phyloP scores from a whole-genome alignment of 2,329 filamentous ascomycete species.

The Sporothrix brunneoviolacea region DNA sequence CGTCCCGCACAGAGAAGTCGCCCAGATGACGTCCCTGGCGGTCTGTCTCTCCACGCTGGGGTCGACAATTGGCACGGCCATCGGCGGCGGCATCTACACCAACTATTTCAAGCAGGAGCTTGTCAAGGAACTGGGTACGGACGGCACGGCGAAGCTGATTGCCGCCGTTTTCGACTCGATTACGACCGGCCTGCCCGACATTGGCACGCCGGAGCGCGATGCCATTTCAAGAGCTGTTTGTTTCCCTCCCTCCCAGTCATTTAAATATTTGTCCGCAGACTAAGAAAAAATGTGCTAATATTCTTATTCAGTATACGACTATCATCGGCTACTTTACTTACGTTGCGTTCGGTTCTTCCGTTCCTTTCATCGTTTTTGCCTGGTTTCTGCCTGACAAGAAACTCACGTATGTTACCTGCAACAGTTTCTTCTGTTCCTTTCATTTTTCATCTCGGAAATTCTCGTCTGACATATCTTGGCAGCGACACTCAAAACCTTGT shows the following conservation, averaged over 20 bases:
- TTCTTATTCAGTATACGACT: too few species aligned
- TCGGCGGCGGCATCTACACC: slow-evolving; percentile 45
- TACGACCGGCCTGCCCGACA: slow-evolving; percentile 31
- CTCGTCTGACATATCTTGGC: too few species aligned
- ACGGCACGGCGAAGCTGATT: slow-evolving; percentile 26
- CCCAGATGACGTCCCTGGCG: slow-evolving; percentile 41
- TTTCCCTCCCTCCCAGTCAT: too few species aligned
- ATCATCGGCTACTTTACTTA: slow-evolving; percentile 24
- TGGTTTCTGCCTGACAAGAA: slow-evolving; percentile 21
- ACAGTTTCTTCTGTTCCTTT: too few species aligned
- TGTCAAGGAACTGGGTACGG: slow-evolving; percentile 29
- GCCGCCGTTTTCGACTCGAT: slow-evolving; percentile 39
- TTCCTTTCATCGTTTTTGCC: slow-evolving; percentile 18
- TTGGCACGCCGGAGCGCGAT: slow-evolving; percentile 33
- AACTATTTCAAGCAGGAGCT: slow-evolving; percentile 34
- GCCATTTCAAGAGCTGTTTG: slow-evolving; percentile 30
- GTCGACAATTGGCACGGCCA: slow-evolving; percentile 30
- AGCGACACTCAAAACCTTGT: too few species aligned
- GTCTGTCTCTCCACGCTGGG: slow-evolving; percentile 37
- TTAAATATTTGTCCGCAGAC: too few species aligned
- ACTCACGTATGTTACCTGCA: slow-evolving; percentile 1
- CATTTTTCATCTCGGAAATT: too few species aligned
- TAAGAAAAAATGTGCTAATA: too few species aligned
- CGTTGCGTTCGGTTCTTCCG: slow-evolving; percentile 21
- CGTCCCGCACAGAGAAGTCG: slow-evolving; percentile 38